These are phyloP conservation scores for Rickenella mellea DNA, from an alignment of 768 basidiomycete species.

Conservation along the genomic window DNA sequence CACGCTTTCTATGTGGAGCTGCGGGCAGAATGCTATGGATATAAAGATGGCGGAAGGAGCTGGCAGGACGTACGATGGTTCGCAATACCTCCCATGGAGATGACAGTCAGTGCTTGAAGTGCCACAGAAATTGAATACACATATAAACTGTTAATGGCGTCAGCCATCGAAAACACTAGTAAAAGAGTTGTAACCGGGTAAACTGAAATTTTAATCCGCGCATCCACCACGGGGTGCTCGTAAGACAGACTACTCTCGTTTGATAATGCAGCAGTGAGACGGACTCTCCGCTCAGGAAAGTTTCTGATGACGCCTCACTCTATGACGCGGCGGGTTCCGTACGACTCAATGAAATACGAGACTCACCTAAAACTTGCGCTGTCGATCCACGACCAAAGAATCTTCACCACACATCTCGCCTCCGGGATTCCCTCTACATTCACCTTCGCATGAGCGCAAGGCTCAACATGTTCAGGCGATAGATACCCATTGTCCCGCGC, in stretches of 20 bases:
- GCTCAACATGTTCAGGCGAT: slow-evolving; percentile 54
- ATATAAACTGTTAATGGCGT: too few species aligned
- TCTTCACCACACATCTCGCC: slow-evolving; percentile 65
- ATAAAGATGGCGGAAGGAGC: not conserved
- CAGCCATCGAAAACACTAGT: too few species aligned
- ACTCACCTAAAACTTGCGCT: slow-evolving; percentile 84
- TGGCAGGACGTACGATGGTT: slow-evolving; percentile 61
- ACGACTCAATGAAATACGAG: too few species aligned
- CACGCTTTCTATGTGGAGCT: slow-evolving; percentile 63
- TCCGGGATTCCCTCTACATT: slow-evolving; percentile 20
- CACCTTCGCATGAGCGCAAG: slow-evolving; percentile 10
- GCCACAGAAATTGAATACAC: slow-evolving; percentile 83
- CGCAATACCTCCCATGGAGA: slow-evolving; percentile 88
- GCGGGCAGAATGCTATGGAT: slow-evolving; percentile 15
- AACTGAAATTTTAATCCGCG: too few species aligned
- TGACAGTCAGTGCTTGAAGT: slow-evolving; percentile 86
- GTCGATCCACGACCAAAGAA: slow-evolving; percentile 83
- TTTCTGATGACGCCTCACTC: too few species aligned
- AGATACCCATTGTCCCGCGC: slow-evolving; percentile 82
- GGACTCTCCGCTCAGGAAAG: too few species aligned
- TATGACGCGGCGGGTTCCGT: too few species aligned
- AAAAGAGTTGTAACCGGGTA: too few species aligned
- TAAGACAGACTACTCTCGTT: too few species aligned
- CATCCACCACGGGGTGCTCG: too few species aligned
- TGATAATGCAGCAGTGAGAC: too few species aligned